phyloP scores from a whole-genome alignment of 306 rosid species.

The Ormosia semicastrata region DNA sequence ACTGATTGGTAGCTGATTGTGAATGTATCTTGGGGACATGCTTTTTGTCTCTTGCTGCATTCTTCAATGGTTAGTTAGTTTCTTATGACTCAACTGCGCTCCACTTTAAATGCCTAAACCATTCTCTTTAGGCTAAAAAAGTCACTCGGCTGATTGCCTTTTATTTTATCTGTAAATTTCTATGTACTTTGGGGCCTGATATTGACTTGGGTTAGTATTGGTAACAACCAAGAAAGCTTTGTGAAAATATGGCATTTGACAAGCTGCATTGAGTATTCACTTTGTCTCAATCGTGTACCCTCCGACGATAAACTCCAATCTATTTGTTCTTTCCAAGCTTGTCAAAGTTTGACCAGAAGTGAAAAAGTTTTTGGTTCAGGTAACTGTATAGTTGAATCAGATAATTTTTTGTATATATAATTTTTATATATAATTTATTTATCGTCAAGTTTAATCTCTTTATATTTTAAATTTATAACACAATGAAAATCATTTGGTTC shows the following conservation, averaged over 20 bases:
- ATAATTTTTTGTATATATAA: no score
- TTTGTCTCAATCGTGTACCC: constrained; percentile 22
- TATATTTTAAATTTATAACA: no score
- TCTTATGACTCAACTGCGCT: neutral
- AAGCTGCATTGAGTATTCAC: constrained; percentile 4
- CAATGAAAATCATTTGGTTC: no score
- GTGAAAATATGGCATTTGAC: neutral
- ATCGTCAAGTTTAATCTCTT: no score
- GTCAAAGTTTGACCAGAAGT: no score
- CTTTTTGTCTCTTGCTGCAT: neutral
- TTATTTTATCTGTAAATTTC: neutral
- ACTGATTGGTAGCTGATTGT: neutral
- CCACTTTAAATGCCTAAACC: neutral
- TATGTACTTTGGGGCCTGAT: neutral
- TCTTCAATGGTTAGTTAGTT: constrained; percentile 24
- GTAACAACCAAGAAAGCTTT: neutral
- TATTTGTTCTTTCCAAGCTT: neutral
- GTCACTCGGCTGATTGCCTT: neutral
- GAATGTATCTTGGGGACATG: neutral
- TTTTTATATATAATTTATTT: no score
- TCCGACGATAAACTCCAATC: neutral
- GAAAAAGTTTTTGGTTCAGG: no score
- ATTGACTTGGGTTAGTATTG: constrained; percentile 2
- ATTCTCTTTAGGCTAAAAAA: neutral
- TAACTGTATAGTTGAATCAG: no score